These are phyloP conservation scores for Ganoderma lingzhi DNA, from an alignment of 1,284 basidiomycete genomes.

Conservation along the genomic window DNA sequence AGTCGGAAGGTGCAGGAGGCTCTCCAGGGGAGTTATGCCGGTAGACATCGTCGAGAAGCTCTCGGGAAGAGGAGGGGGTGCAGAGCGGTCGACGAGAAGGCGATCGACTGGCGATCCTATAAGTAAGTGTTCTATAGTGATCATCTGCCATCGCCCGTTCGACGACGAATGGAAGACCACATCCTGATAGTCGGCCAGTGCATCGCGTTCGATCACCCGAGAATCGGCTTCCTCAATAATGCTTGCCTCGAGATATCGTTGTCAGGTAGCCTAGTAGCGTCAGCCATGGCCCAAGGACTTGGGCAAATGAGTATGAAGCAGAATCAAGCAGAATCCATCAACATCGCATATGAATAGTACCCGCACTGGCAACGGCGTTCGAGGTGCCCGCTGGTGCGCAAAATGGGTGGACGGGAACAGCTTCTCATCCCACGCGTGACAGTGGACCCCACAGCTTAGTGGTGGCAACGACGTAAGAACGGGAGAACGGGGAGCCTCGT, in stretches of 20 bases:
- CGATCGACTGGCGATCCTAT: neutral
- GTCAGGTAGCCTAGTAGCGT: neutral
- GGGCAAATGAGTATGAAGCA: neutral
- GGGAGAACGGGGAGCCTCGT: neutral
- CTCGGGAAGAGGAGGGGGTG: neutral
- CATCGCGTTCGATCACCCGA: neutral
- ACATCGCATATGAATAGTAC: neutral
- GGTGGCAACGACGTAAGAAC: neutral
- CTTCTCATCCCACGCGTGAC: neutral
- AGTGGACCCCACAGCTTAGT: neutral
- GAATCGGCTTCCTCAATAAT: neutral
- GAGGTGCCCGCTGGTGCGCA: neutral
- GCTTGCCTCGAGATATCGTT: neutral
- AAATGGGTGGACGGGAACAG: neutral
- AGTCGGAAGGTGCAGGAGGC: conserved; percentile 3
- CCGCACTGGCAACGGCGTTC: neutral
- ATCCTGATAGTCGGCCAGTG: neutral
- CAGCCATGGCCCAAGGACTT: neutral
- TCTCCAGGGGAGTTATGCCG: neutral
- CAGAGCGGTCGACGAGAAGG: neutral
- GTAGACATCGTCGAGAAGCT: neutral
- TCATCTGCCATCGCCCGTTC: neutral
- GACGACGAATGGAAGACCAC: conserved; percentile 4
- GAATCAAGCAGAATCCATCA: neutral
- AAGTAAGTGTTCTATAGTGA: neutral